These are phyloP conservation scores for Diplogelasinospora grovesii DNA, from an alignment of 495 filamentous ascomycete genomes.

Conservation along the genomic window DNA sequence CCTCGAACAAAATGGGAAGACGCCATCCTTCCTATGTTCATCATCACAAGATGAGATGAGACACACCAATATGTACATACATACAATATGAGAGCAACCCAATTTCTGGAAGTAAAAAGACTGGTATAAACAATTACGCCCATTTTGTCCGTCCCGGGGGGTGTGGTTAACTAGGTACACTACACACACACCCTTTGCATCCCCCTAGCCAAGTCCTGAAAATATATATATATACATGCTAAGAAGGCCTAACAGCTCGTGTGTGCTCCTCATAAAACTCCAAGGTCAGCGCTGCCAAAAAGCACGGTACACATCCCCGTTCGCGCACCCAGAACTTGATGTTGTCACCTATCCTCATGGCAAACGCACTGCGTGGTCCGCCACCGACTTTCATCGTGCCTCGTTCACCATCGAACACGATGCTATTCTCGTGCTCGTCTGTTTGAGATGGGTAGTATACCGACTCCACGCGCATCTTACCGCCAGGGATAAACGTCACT, in stretches of 20 bases:
- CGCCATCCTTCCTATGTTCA: no score
- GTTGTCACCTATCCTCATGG: slow-evolving; percentile 69
- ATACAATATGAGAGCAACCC: no score
- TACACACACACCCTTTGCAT: neutral
- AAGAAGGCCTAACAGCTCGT: slow-evolving; percentile 13
- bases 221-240: neutral
- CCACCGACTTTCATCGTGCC: slow-evolving; percentile 96
- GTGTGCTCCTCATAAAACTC: slow-evolving; percentile 82
- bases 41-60: no score
- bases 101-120: no score
- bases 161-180: no score
- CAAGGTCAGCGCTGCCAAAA: slow-evolving; percentile 80
- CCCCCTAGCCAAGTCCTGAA: slow-evolving; percentile 1
- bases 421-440: slow-evolving; percentile 76
- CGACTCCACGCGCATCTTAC: slow-evolving; percentile 78
- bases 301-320: slow-evolving; percentile 83
- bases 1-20: no score
- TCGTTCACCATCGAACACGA: slow-evolving; percentile 93
- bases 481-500: slow-evolving; percentile 86
- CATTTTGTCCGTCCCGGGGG: no score
- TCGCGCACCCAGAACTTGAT: slow-evolving; percentile 93
- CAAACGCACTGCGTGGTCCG: slow-evolving; percentile 80
- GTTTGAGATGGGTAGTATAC: slow-evolving; percentile 64
- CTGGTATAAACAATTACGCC: no score
- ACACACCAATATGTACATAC: no score